Conservation (phyloP, 2,329 filamentous ascomycete species). For the Neodidymelliopsis sp. region DNA sequence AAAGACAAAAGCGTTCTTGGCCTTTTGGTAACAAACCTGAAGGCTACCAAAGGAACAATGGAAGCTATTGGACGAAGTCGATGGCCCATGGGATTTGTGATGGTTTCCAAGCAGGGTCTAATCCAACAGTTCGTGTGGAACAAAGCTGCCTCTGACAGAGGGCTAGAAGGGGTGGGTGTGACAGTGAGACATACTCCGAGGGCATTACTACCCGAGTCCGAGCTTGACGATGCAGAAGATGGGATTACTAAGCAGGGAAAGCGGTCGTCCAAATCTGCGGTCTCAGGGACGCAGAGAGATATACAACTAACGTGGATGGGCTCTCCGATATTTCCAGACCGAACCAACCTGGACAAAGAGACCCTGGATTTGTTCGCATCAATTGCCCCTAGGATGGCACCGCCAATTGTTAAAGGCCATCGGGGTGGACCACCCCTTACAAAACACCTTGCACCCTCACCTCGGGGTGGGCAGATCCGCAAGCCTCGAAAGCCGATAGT, state of each 20-base stretch:
- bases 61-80: constrained; percentile 72
- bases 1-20: constrained; percentile 69
- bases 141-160: constrained; percentile 65
- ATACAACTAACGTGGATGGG: constrained; percentile 50
- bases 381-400: not conserved
- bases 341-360: constrained; percentile 30
- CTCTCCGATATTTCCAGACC: constrained; percentile 42
- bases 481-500: not conserved
- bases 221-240: constrained; percentile 20
- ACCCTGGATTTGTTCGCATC: constrained; percentile 28
- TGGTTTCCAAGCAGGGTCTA: constrained; percentile 64
- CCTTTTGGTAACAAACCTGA: constrained; percentile 71
- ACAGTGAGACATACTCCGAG: constrained; percentile 41
- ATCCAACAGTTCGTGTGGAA: constrained; percentile 80
- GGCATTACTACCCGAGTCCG: constrained; percentile 16
- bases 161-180: constrained; percentile 63
- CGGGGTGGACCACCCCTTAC: not conserved
- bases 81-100: constrained; percentile 76
- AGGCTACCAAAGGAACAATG: constrained; percentile 80
- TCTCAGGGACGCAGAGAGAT: constrained; percentile 38
- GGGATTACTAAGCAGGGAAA: constrained; percentile 5
- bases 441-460: constrained; percentile 7
- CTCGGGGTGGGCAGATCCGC: constrained; percentile 10
- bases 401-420: constrained; percentile 10
- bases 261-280: constrained; percentile 20